Evolutionary conservation across 805 yeast genomes (phyloP).

Genomic region (Ascoidea rubescens): DNA sequence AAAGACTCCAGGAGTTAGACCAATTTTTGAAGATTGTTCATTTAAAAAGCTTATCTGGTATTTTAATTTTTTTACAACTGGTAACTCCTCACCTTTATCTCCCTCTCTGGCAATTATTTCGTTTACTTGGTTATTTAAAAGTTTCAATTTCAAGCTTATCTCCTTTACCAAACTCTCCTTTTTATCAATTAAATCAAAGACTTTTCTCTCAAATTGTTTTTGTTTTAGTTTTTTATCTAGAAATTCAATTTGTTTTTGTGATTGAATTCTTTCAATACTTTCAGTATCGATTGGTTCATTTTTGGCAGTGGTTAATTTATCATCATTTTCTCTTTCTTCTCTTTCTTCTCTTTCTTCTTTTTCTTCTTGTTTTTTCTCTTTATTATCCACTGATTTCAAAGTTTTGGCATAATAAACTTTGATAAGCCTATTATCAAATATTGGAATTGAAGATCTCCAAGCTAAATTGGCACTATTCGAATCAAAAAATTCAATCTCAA

Average conservation of each 20-base stretch:
- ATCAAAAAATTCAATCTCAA: conserved; percentile 24
- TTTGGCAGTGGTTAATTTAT: too few relatives aligned
- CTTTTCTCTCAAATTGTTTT: conserved; percentile 3
- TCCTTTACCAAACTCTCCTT: conserved; percentile 8
- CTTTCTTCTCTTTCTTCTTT: too few relatives aligned
- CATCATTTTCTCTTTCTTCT: not conserved
- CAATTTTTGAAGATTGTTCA: not conserved
- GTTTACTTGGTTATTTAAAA: not conserved
- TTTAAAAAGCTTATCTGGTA: not conserved
- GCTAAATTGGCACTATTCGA: conserved; percentile 27
- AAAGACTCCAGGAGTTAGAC: not conserved
- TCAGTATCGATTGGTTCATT: not conserved
- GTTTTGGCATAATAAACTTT: conserved; percentile 27
- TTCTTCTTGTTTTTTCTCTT: too few relatives aligned
- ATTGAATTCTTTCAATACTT: not conserved
- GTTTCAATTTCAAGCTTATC: conserved; percentile 4
- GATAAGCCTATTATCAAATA: conserved; percentile 34
- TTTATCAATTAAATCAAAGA: conserved; percentile 6
- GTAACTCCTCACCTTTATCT: not conserved
- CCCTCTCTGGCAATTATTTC: not conserved
- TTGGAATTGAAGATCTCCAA: conserved; percentile 27
- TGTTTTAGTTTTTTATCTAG: conserved; percentile 1
- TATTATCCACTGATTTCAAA: too few relatives aligned
- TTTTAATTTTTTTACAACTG: not conserved
- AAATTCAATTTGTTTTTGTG: not conserved